Conservation (phyloP, 176 grass and related monocot genomes). For the Cenchrus americanus region DNA sequence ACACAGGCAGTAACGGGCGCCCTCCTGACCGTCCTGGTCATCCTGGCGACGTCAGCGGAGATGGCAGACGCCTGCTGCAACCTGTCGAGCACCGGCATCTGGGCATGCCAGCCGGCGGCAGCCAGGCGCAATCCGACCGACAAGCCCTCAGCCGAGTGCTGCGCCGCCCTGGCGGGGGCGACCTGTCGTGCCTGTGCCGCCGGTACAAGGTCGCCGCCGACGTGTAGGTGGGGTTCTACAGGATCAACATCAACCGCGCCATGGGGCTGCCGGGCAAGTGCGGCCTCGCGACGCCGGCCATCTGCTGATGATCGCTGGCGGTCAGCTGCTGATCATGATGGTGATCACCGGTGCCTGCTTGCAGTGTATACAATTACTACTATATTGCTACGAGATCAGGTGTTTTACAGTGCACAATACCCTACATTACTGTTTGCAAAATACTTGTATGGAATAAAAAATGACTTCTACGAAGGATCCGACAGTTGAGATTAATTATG, state of each 20-base stretch:
- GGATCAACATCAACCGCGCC: constrained; percentile 59
- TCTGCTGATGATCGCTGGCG: constrained; percentile 52
- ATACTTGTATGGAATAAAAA: background rate
- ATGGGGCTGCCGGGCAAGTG: constrained; percentile 65
- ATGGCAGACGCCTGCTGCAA: constrained; percentile 51
- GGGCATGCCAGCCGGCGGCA: constrained; percentile 53
- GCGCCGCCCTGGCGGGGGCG: constrained; percentile 39
- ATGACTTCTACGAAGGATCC: background rate
- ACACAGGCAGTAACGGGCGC: background rate
- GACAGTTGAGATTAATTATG: no score
- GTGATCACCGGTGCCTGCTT: background rate
- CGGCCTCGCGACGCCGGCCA: constrained; percentile 38
- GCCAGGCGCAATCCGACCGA: constrained; percentile 39
- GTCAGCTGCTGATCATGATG: constrained; percentile 38
- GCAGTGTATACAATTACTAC: background rate
- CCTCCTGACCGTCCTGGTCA: constrained; percentile 7
- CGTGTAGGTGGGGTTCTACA: constrained; percentile 38
- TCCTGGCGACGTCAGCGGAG: background rate
- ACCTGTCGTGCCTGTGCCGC: constrained; percentile 61
- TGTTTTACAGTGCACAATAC: no score
- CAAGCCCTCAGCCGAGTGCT: constrained; percentile 45
- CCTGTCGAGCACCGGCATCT: constrained; percentile 31
- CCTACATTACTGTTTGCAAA: no score
- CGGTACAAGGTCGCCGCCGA: constrained; percentile 41
- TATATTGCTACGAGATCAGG: background rate